Base-by-base conservation (phyloP, 139 green algal genomes). In the Picochlorum sp. region DNA sequence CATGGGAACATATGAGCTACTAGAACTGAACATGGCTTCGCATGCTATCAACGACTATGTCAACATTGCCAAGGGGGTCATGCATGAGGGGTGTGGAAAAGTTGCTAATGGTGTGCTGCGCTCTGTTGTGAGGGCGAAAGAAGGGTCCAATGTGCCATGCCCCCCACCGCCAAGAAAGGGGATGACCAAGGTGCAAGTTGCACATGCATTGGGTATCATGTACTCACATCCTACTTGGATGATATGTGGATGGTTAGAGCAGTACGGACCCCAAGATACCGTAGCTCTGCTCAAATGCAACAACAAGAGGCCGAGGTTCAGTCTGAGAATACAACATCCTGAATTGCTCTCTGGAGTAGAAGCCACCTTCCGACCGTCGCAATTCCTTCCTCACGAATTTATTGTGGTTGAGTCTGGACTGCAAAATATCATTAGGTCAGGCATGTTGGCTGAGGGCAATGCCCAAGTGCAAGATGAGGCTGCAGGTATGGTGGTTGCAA, bases 141-240 rank as follows among this genome's bases (percentile, higher is more conserved):
- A 45, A 11, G 24, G 23, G 4, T 13, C 45, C 65, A 69, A n/a
- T 15, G 20, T 70, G 18, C 71, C 66, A 4, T 38, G 47, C 24
- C 71, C 69, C 34, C 44, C 52, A 10, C 26, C 44, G 4, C 69
- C 69, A 3, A 7, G 45, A 21, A 51, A 31, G 2, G 63, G 49
- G 31, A 34, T 41, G 28, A 24, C 18, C n/a, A 16, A 4, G 14
- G 2, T n/a, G 14, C 13, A 34, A 52, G 56, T 44, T 37, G 60
- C 63, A 1, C 65, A 77, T 3, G 47, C 60, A n/a, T 41, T 85
- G 51, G 77, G 50, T 0, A 6, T 85, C 0, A 56, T 50, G 15
- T 47, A 71, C 60, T 84, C 69, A 24, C 86, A 93, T 68, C 87
- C 86, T 31, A 78, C 65, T 15, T 96, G 89, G 89, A 69, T 96